A percentile compares a stretch with the other conserved stretches of the same genome.
Conservation (phyloP, 768 basidiomycete genomes). For the button mushroom (Agaricus bisporus) region DNA sequence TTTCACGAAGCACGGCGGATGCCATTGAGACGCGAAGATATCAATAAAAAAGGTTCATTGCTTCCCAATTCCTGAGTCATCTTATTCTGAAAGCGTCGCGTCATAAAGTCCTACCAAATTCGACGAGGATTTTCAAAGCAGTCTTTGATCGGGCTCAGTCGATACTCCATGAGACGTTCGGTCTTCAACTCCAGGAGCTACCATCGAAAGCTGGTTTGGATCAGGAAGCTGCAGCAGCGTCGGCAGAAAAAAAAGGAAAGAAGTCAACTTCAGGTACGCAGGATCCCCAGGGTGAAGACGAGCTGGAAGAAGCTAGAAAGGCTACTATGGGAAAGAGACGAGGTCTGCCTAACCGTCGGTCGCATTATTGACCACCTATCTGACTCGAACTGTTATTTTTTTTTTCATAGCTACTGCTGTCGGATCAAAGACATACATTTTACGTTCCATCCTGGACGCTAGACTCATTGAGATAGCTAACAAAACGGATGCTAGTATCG, state of each 20-base stretch:
- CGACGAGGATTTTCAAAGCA: constrained; percentile 50
- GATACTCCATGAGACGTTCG: constrained; percentile 60
- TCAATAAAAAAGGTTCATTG: constrained; percentile 69
- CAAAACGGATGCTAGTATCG: constrained; percentile 46
- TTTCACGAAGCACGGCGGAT: constrained; percentile 71
- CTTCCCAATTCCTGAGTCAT: not conserved
- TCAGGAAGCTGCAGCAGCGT: constrained; percentile 28
- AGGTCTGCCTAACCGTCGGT: constrained; percentile 30
- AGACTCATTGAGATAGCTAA: constrained; percentile 57
- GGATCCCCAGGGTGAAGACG: constrained; percentile 27
- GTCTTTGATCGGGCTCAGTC: constrained; percentile 62
- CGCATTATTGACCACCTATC: not conserved
- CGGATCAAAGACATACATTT: constrained; percentile 76
- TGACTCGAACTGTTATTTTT: not conserved
- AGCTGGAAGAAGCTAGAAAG: constrained; percentile 38
- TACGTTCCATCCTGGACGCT: constrained; percentile 68
- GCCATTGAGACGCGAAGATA: constrained; percentile 74
- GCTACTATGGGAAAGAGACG: constrained; percentile 62
- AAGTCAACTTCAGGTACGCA: not conserved
- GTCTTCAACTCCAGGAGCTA: constrained; percentile 82
- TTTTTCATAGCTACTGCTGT: constrained; percentile 36
- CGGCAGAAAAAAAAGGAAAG: constrained; percentile 8
- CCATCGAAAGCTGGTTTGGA: constrained; percentile 54
- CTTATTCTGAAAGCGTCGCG: not conserved
- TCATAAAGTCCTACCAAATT: constrained; percentile 26